These are phyloP conservation scores for Akebia trifoliata DNA, from an alignment of 164 flowering plant species.

Conservation along the genomic window DNA sequence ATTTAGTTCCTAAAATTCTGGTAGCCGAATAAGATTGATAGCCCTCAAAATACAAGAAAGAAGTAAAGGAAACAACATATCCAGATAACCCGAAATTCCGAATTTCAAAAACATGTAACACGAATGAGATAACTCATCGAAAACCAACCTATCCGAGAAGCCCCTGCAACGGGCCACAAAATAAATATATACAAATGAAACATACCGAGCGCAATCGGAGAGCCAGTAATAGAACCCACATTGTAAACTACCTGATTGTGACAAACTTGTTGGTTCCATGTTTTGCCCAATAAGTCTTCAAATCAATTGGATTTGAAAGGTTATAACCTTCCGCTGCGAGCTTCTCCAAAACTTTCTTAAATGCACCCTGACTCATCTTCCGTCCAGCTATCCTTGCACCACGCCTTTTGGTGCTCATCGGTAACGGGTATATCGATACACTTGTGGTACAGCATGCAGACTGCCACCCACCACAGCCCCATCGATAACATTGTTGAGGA, in stretches of 20 bases:
- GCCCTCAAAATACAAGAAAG: slow-evolving; percentile 14
- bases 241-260: slow-evolving; percentile 73
- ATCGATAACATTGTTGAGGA: slow-evolving; percentile 82
- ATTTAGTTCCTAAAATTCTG: too few species aligned
- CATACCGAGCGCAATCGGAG: slow-evolving; percentile 32
- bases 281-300: slow-evolving; percentile 84
- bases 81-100: slow-evolving; percentile 19
- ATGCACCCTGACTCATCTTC: slow-evolving; percentile 92
- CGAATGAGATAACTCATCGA: slow-evolving; percentile 26
- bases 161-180: slow-evolving; percentile 36
- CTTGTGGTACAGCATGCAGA: slow-evolving; percentile 89
- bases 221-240: slow-evolving; percentile 13
- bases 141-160: slow-evolving; percentile 24
- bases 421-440: slow-evolving; percentile 74
- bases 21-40: slow-evolving; percentile 6
- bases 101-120: slow-evolving; percentile 30
- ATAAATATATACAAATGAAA: slow-evolving; percentile 36
- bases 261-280: slow-evolving; percentile 95
- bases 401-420: slow-evolving; percentile 81
- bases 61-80: slow-evolving; percentile 20
- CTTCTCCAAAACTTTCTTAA: slow-evolving; percentile 82
- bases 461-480: slow-evolving; percentile 99
- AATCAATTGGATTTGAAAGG: slow-evolving; percentile 69
- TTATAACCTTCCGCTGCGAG: slow-evolving; percentile 66
- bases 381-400: slow-evolving; percentile 89